A percentile compares a stretch with the other conserved stretches of the same genome.
These are phyloP conservation scores for Lentinus tigrinus DNA, from an alignment of 768 basidiomycete species.

Conservation along the genomic window DNA sequence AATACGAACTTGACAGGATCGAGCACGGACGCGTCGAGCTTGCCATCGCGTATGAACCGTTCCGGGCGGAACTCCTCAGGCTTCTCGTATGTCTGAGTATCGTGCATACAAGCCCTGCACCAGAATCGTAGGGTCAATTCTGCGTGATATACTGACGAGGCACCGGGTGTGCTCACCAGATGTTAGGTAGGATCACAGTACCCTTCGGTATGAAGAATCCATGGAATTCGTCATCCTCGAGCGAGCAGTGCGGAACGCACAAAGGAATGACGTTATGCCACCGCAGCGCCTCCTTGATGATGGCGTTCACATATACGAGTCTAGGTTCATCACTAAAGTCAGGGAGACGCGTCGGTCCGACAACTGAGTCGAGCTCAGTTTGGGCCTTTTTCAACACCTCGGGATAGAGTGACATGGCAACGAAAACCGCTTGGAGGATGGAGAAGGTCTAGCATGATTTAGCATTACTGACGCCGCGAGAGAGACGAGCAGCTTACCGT, in stretches of 20 bases:
- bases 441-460: slow-evolving; percentile 2
- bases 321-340: slow-evolving; percentile 19
- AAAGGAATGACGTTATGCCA: slow-evolving; percentile 15
- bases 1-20: slow-evolving; percentile 9
- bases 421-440: slow-evolving; percentile 14
- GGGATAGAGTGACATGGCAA: slow-evolving; percentile 27
- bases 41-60: not conserved
- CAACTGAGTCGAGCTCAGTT: slow-evolving; percentile 37
- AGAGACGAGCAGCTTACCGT: not conserved
- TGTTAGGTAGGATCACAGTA: slow-evolving; percentile 4
- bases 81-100: not conserved
- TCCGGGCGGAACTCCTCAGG: slow-evolving; percentile 11
- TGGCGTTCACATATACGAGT: slow-evolving; percentile 30
- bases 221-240: not conserved
- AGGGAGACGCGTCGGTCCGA: slow-evolving; percentile 32
- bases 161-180: slow-evolving; percentile 17
- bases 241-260: not conserved
- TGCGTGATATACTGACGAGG: not conserved
- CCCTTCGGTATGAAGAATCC: slow-evolving; percentile 5
- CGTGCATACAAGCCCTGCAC: slow-evolving; percentile 4
- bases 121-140: not conserved
- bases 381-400: slow-evolving; percentile 32
- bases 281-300: slow-evolving; percentile 30
- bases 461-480: not conserved
- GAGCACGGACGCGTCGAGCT: not conserved